phyloP scores from a whole-genome alignment of 805 yeast genomes.

The Kurtzmaniella fragi region DNA sequence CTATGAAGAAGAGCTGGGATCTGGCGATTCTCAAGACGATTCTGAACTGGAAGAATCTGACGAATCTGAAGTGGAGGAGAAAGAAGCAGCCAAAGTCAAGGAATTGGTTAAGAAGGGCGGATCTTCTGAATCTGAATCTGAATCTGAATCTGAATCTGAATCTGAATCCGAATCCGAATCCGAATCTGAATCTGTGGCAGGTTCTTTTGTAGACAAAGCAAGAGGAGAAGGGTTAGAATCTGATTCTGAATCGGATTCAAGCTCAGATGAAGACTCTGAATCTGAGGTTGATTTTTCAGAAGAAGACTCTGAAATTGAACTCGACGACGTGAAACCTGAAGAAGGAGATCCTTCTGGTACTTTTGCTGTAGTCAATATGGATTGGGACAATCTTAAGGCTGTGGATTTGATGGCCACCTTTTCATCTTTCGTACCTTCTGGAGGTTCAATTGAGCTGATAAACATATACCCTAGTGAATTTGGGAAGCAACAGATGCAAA shows the following conservation, averaged over 20 bases:
- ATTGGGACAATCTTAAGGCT: slow-evolving; percentile 94
- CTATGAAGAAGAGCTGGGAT: slow-evolving; percentile 42
- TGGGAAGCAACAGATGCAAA: slow-evolving; percentile 87
- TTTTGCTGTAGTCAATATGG: slow-evolving; percentile 91
- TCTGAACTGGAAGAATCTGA: slow-evolving; percentile 26
- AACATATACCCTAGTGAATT: slow-evolving; percentile 82
- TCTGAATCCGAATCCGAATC: slow-evolving; percentile 44
- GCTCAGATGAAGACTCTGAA: slow-evolving; percentile 37
- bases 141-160: slow-evolving; percentile 35
- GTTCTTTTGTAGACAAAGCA: slow-evolving; percentile 46
- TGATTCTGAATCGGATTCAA: slow-evolving; percentile 38
- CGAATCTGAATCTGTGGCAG: slow-evolving; percentile 32
- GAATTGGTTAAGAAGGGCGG: slow-evolving; percentile 17
- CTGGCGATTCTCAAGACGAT: slow-evolving; percentile 16
- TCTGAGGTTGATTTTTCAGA: slow-evolving; percentile 39
- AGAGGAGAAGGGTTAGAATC: slow-evolving; percentile 58
- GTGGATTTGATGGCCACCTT: slow-evolving; percentile 87
- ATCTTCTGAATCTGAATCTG: slow-evolving; percentile 25
- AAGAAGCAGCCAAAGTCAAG: slow-evolving; percentile 12
- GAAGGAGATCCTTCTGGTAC: slow-evolving; percentile 80
- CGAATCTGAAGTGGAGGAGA: slow-evolving; percentile 9
- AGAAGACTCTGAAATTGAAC: slow-evolving; percentile 51
- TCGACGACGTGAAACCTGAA: slow-evolving; percentile 60
- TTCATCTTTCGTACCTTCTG: slow-evolving; percentile 73
- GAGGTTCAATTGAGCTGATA: slow-evolving; percentile 65